Evolutionary conservation across 2,329 filamentous ascomycete genomes (phyloP), one percentile per base, ranked within the genome.

Genomic region (Drechslerella coelobrocha): DNA sequence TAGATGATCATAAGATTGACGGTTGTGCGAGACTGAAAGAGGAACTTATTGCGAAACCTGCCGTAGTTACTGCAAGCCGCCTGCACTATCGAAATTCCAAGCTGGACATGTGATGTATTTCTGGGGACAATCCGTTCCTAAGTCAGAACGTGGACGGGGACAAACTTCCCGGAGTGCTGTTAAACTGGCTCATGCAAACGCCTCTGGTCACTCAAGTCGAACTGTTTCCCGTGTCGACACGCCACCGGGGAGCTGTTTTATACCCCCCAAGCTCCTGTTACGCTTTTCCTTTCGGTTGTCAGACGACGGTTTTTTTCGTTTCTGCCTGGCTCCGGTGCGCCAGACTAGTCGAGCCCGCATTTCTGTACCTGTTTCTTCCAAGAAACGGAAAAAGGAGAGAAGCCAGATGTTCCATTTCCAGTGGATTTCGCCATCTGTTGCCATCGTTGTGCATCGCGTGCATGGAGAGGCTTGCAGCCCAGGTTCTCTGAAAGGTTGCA

Each of bases 11-110:
- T 45, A 27, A 26, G 61, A 65, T 52, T 47, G 34, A 34, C 41
- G 29, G 12, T 17, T 12, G n/a, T 57, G 7, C 21, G 24, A 21
- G 43, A 45, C 47, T 26, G 43, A 61, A 68, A 61, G 50, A 61
- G 56, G 41, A 69, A 57, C 24, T 69, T 51, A 61, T 68, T 50
- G 55, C 63, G 63, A 69, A 26, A 24, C 26, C 34, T 61, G 55
- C 55, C 55, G 56, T 53, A 37, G 48, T 29, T 50, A 55, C 63
- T 60, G 63, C 55, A 68, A 61, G 50, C 12, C 34, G 12, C 17
- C 8, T 19, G 41, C 41, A 45, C 41, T 41, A 34, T 34, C 29
- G 29, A 34, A 34, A 34, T 7, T 34, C 17, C 34, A 39, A n/a
- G 34, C 12, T 39, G 14, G 14, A 54, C 55, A 50, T 61, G 31